Conservation (phyloP, 2,329 filamentous ascomycete species). For the Cercospora sp. region DNA sequence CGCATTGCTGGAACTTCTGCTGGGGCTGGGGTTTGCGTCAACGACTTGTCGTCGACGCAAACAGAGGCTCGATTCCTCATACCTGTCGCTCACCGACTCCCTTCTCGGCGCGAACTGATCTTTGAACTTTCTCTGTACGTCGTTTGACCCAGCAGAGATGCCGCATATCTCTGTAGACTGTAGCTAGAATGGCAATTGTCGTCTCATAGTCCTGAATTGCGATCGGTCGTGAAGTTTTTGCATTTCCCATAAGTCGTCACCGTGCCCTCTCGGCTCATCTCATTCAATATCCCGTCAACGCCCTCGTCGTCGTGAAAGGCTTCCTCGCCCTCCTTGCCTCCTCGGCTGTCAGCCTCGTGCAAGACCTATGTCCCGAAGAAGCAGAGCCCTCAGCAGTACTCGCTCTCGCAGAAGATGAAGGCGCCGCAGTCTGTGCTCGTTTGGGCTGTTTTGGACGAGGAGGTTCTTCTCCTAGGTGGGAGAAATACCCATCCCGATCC, state of each 20-base stretch:
- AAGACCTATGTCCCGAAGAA: background rate
- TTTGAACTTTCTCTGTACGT: background rate
- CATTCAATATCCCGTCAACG: conserved; percentile 6
- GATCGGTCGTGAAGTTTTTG: background rate
- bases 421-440: conserved; percentile 1
- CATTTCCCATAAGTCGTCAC: background rate
- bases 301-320: conserved; percentile 13
- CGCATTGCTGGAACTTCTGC: background rate
- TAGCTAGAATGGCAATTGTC: background rate
- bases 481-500: conserved; percentile 3
- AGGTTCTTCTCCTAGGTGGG: background rate
- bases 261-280: background rate
- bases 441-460: background rate
- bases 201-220: background rate
- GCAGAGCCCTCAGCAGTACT: background rate
- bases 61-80: background rate
- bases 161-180: background rate
- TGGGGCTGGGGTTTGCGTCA: background rate
- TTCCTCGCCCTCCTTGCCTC: conserved; percentile 10
- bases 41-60: background rate
- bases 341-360: background rate
- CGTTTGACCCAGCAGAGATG: background rate
- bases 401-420: background rate
- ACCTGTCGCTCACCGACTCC: background rate
- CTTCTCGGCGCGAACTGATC: background rate